These are phyloP conservation scores for Rhizomucor miehei DNA, from an alignment of 371 early-diverging fungal species.

Conservation along the genomic window DNA sequence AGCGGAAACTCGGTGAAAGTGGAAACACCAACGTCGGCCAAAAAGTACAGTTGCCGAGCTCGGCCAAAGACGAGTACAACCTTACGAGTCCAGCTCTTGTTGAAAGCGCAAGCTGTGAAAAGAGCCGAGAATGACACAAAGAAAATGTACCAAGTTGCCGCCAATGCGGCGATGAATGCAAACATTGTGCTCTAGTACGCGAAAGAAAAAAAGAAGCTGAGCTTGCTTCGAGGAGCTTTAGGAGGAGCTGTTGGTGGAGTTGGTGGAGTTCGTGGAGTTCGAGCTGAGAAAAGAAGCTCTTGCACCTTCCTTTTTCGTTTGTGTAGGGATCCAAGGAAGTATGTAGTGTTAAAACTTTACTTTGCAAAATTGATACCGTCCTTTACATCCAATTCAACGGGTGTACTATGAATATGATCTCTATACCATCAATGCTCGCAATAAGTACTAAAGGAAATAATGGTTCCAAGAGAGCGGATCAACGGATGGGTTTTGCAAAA, in stretches of 20 bases:
- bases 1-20: slow-evolving; percentile 25
- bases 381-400: too few species aligned
- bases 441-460: too few species aligned
- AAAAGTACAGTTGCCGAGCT: slow-evolving; percentile 8
- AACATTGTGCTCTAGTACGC: slow-evolving; percentile 1
- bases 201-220: not conserved
- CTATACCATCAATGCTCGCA: too few species aligned
- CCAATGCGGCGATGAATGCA: slow-evolving; percentile 13
- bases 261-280: too few species aligned
- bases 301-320: not conserved
- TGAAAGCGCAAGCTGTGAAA: slow-evolving; percentile 8
- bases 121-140: slow-evolving; percentile 5
- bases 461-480: too few species aligned
- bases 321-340: not conserved
- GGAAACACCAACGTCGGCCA: slow-evolving; percentile 13
- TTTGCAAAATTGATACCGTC: too few species aligned
- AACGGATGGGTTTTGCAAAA: too few species aligned
- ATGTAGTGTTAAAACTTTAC: not conserved
- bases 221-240: not conserved
- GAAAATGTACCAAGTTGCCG: slow-evolving; percentile 14
- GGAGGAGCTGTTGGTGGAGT: too few species aligned
- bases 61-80: not conserved
- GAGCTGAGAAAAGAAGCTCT: too few species aligned
- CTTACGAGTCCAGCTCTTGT: slow-evolving; percentile 11
- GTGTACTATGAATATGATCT: too few species aligned